These are phyloP conservation scores for Umbelopsis sp. DNA, from an alignment of 192 early-diverging fungal species.

Conservation along the genomic window DNA sequence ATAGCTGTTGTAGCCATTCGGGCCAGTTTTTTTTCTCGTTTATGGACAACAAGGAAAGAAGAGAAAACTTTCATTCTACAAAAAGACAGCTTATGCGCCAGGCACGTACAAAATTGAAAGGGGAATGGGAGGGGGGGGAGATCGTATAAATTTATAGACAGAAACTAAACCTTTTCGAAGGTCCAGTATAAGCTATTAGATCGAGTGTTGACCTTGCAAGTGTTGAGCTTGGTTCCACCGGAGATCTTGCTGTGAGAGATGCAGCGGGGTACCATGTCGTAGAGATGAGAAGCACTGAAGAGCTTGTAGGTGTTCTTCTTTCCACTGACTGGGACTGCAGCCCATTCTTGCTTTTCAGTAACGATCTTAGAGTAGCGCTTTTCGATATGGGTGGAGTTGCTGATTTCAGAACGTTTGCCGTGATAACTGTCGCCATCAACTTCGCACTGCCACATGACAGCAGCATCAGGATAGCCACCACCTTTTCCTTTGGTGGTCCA, in stretches of 20 bases:
- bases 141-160: not conserved
- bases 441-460: constrained; percentile 40
- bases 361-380: constrained; percentile 23
- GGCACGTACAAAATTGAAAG: not conserved
- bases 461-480: constrained; percentile 28
- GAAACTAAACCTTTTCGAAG: constrained; percentile 8
- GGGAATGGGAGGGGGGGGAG: not conserved
- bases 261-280: constrained; percentile 32
- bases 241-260: constrained; percentile 14
- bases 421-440: constrained; percentile 20
- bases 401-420: not conserved
- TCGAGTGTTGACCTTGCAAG: constrained; percentile 27
- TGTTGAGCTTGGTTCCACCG: constrained; percentile 22
- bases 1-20: not conserved
- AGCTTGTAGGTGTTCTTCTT: constrained; percentile 20
- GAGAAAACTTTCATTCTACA: not conserved
- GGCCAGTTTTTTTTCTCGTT: not conserved
- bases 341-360: constrained; percentile 26
- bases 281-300: constrained; percentile 28
- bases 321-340: constrained; percentile 19
- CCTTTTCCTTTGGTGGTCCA: constrained; percentile 27
- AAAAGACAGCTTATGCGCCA: not conserved
- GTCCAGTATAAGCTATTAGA: constrained; percentile 24
- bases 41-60: not conserved
- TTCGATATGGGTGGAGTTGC: not conserved